Evolutionary conservation across 2,329 filamentous ascomycete genomes (phyloP).

Genomic region (Lojkania enalia): DNA sequence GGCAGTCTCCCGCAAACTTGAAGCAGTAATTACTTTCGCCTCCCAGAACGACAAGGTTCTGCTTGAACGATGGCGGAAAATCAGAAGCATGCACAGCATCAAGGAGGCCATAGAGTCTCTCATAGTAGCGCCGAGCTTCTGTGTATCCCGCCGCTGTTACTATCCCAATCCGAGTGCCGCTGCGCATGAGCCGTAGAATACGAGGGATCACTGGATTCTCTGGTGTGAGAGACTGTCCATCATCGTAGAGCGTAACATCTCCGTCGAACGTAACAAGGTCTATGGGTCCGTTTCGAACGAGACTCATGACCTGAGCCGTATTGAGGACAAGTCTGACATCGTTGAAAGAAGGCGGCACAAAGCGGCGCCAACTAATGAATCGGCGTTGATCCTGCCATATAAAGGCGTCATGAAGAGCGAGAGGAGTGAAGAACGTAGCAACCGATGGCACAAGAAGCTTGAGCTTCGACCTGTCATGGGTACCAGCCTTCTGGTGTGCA

Average conservation of each 20-base stretch:
- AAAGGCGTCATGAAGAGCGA: constrained; percentile 88
- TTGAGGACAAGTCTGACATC: constrained; percentile 92
- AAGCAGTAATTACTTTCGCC: constrained; percentile 97
- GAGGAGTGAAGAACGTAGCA: constrained; percentile 88
- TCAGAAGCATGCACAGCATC: constrained; percentile 71
- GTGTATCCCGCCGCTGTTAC: constrained; percentile 97
- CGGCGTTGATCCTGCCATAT: constrained; percentile 83
- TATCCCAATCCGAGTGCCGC: constrained; percentile 85
- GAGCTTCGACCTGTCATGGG: constrained; percentile 79
- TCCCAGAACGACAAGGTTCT: constrained; percentile 87
- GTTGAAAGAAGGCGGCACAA: constrained; percentile 96
- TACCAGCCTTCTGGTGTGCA: constrained; percentile 67
- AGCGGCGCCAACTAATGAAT: constrained; percentile 86
- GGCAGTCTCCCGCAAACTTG: constrained; percentile 67
- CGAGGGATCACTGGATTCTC: constrained; percentile 75
- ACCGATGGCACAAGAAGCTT: constrained; percentile 89
- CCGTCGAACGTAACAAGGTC: constrained; percentile 95
- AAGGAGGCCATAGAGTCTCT: constrained; percentile 81
- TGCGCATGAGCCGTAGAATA: constrained; percentile 70
- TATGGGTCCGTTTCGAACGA: constrained; percentile 73
- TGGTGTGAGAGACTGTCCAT: constrained; percentile 77
- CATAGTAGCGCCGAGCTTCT: constrained; percentile 82
- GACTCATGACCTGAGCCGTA: constrained; percentile 89
- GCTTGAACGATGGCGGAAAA: constrained; percentile 68
- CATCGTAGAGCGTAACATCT: constrained; percentile 87